A percentile compares a stretch with the other conserved stretches of the same genome.
Conservation (phyloP, 1,284 basidiomycete genomes). For the Amylostereum areolatum region DNA sequence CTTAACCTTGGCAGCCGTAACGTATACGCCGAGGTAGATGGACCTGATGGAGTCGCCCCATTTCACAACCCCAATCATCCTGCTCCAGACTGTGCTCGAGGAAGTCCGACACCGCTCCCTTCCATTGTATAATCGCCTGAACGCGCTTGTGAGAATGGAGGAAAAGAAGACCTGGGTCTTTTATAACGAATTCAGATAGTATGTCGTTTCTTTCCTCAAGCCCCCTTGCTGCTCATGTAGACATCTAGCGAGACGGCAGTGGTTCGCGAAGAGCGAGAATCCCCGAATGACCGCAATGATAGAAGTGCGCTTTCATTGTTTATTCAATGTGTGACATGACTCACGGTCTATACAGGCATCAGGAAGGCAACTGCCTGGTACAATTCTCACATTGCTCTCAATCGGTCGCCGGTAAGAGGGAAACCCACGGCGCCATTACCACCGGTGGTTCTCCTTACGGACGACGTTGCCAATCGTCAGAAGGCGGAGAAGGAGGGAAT, state of each 20-base stretch:
- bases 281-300: constrained; percentile 90
- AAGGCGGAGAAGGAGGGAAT: constrained; percentile 72
- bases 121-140: constrained; percentile 89
- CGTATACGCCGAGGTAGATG: constrained; percentile 52
- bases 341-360: constrained; percentile 51
- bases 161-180: constrained; percentile 83
- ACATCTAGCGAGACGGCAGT: constrained; percentile 68
- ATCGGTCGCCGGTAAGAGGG: constrained; percentile 47
- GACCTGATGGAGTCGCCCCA: constrained; percentile 79
- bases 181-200: constrained; percentile 88
- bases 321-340: neutral
- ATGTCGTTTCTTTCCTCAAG: constrained; percentile 21
- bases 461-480: constrained; percentile 83
- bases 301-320: constrained; percentile 45
- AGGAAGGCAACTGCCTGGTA: constrained; percentile 85
- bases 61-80: constrained; percentile 76
- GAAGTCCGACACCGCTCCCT: constrained; percentile 95
- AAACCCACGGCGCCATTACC: constrained; percentile 39
- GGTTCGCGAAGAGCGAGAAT: constrained; percentile 66
- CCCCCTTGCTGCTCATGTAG: constrained; percentile 9
- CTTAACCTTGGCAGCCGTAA: neutral
- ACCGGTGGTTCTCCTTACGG: constrained; percentile 76
- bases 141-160: constrained; percentile 74
- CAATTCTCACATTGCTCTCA: constrained; percentile 59
- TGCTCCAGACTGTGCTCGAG: constrained; percentile 93